Base-by-base conservation (phyloP, 225 moss, liverwort and hornwort species). In the Antitrichia curtipendula region DNA sequence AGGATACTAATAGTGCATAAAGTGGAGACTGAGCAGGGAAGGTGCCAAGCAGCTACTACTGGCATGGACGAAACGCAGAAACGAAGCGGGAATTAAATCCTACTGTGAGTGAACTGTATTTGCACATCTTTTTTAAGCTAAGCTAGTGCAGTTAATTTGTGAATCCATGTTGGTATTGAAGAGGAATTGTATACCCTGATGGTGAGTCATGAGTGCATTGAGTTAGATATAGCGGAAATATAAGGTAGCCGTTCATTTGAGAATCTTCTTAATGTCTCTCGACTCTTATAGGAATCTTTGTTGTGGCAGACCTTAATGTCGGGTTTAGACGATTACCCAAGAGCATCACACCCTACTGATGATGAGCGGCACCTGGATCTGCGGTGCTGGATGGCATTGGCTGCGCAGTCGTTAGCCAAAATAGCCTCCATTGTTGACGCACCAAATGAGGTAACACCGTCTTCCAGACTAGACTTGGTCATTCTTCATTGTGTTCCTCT, bases 291-390 rank as follows among this genome's bases (percentile, higher is more conserved):
- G 53, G 28, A 59, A 66, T 83, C n/a, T 87, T 52, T 59, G 64
- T 85, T 86, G 68, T 89, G 81, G 79, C 87, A 97, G 97, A 95
- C 97, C 50, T 90, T 99, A 87, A 99, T 92, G 88, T 97, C 98
- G 50, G 98, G 98, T 75, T 90, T 99, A 78, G 98, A 99, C 91
- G 98, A 99, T 78, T 97, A 96, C 88, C 97, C 98, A 73, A 95
- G 98, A 81, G 97, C 98, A 85, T 99, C 98, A 62, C 98, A 99
- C 88, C 98, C 98, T 87, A 88, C 93, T 31, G 91, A 94, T 81
- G 92, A 97, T 93, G 98, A 99, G 86, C 97, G 97, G 66, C 98
- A 99, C 90, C 94, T 99, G 47, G 98, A 99, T 92, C 84, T 99
- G 61, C 95, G 97, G 89, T 99, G 98, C 77, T 99, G 98, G 98